Base-by-base conservation (phyloP, 2,329 filamentous ascomycete genomes). In the Colletotrichum sp. region DNA sequence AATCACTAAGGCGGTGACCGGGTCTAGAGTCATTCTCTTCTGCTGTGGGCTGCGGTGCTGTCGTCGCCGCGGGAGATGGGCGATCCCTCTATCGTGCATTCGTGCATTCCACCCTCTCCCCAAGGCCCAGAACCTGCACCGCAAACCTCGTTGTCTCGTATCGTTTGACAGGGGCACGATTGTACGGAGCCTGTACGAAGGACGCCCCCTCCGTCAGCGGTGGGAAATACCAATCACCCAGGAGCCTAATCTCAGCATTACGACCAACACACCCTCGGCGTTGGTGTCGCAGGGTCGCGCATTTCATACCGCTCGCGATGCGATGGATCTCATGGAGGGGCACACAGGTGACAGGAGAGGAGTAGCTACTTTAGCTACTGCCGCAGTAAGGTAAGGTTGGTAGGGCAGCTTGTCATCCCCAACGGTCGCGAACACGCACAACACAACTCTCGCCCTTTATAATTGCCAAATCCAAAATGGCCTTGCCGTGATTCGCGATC, bases 401-500 rank as follows among this genome's bases (percentile, higher is more conserved):
- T 28, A 34, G 65, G 65, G 65, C 18, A 30, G 48, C 21, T 15
- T 68, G 52, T 68, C 66, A 68, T 63, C 57, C 43, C 67, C 34
- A 61, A 70, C 67, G 57, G 18, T 64, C 30, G 73, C 55, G 43
- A 34, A 34, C 69, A 60, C 55, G 34, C 26, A 34, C 69, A 60
- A 36, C 30, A 26, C 30, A 24, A 36, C 21, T 39, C 13, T 34
- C 34, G 32, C 18, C 28, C 48, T 32, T 67, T 63, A 24, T 39
- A 66, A 69, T 39, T 34, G 16, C 26, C 28, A 15, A 21, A 21
- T 67, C 6, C 18, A 21, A 30, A 64, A 68, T 67, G 63, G 39
- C 55, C 24, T 67, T 32, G 63, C 69, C 63, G 73, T 55, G 57
- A 64, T 75, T 75, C 57, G 73, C 55, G 36, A 67, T 18, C 26